Evolutionary conservation across 192 early-diverging fungal genomes (phyloP).

Genomic region (Powellomyces hirtus): DNA sequence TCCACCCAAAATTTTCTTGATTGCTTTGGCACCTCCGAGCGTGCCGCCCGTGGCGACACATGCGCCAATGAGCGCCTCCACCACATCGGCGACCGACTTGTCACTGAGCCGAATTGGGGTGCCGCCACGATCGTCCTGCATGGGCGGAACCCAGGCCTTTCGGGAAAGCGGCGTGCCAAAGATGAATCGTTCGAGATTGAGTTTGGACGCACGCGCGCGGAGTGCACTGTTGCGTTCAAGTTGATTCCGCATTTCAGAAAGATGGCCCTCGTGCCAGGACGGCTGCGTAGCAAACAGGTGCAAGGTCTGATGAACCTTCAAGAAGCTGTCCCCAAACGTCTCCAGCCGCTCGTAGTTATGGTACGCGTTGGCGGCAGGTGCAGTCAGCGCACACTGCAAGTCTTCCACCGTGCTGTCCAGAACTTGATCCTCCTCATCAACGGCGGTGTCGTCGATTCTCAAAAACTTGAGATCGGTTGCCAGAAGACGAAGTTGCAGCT

Average conservation of each 20-base stretch:
- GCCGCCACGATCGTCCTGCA: not conserved
- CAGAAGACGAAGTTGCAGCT: slow-evolving; percentile 33
- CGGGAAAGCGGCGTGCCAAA: slow-evolving; percentile 7
- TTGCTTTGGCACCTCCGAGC: slow-evolving; percentile 29
- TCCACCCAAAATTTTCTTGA: slow-evolving; percentile 31
- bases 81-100: slow-evolving; percentile 82
- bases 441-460: not conserved
- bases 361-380: slow-evolving; percentile 61
- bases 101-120: slow-evolving; percentile 56
- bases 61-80: slow-evolving; percentile 83
- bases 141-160: slow-evolving; percentile 18
- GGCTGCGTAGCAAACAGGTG: slow-evolving; percentile 77
- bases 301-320: slow-evolving; percentile 74
- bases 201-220: not conserved
- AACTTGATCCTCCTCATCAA: slow-evolving; percentile 5
- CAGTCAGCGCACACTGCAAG: slow-evolving; percentile 66
- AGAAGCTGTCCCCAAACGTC: slow-evolving; percentile 83
- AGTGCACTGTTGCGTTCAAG: slow-evolving; percentile 23
- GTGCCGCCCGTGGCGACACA: slow-evolving; percentile 58
- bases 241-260: slow-evolving; percentile 6
- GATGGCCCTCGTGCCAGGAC: slow-evolving; percentile 28
- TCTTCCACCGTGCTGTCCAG: not conserved
- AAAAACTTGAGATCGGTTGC: slow-evolving; percentile 26
- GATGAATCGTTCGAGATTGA: slow-evolving; percentile 16
- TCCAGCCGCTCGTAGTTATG: slow-evolving; percentile 88